Percentiles rank a stretch among this genome's conserved stretches.
Evolutionary conservation across 495 filamentous ascomycete genomes (phyloP).

Genomic region (Aspergillus asperescens): DNA sequence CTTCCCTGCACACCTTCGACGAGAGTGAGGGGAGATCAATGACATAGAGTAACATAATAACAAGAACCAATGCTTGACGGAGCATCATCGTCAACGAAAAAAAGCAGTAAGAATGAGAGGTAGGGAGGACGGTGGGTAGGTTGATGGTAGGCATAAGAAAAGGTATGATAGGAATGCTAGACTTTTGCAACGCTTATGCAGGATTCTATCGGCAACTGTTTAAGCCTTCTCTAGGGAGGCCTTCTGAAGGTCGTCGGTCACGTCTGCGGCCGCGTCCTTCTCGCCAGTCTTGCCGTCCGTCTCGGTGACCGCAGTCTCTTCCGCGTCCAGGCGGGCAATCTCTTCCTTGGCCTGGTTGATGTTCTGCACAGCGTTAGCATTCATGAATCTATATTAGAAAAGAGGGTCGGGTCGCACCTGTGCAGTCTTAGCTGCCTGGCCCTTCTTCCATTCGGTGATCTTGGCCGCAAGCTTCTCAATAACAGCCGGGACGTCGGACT

Average conservation of each 20-base stretch:
- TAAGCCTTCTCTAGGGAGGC: slow-evolving; percentile 50
- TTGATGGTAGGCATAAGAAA: neutral
- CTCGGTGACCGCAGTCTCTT: slow-evolving; percentile 35
- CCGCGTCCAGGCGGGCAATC: slow-evolving; percentile 59
- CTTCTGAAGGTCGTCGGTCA: slow-evolving; percentile 53
- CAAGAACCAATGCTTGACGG: slow-evolving; percentile 8
- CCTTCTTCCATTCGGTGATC: slow-evolving; percentile 85
- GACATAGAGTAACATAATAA: slow-evolving; percentile 15
- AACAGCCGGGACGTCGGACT: slow-evolving; percentile 68
- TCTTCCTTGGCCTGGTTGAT: slow-evolving; percentile 65
- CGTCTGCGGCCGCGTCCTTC: slow-evolving; percentile 53
- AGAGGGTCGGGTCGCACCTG: slow-evolving; percentile 70
- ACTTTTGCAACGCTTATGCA: slow-evolving; percentile 16
- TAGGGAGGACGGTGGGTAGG: slow-evolving; percentile 5
- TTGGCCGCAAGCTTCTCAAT: slow-evolving; percentile 89
- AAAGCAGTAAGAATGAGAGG: neutral
- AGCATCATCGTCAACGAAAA: slow-evolving; percentile 2
- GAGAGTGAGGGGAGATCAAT: slow-evolving; percentile 10
- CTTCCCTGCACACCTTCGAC: slow-evolving; percentile 6
- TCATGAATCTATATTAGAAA: neutral
- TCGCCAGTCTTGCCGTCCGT: slow-evolving; percentile 52
- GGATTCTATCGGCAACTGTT: slow-evolving; percentile 12
- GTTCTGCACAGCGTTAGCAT: slow-evolving; percentile 50
- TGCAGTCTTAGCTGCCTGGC: slow-evolving; percentile 86
- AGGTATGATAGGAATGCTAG: slow-evolving; percentile 12